These are phyloP conservation scores for Selaginella moellendorffii DNA, from an alignment of 75 land plant genomes.

Conservation along the genomic window DNA sequence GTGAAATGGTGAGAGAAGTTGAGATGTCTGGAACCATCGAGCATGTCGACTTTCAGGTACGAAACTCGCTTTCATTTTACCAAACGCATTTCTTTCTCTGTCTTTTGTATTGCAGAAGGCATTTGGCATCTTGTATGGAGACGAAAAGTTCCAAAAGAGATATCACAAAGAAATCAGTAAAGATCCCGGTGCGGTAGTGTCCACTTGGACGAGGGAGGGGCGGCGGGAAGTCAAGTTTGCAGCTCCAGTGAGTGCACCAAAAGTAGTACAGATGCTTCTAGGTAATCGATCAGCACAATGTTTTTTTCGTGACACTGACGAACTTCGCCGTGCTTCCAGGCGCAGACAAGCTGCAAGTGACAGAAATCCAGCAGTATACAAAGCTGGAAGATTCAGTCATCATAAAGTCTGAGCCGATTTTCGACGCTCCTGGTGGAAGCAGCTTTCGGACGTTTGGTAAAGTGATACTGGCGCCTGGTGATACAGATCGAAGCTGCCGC, in stretches of 20 bases:
- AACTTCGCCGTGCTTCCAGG: too few relatives aligned
- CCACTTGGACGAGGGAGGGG: conserved; percentile 11
- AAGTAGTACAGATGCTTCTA: not conserved
- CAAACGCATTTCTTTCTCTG: not conserved
- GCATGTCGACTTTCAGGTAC: not conserved
- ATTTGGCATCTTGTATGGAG: conserved; percentile 1
- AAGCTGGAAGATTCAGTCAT: conserved; percentile 12
- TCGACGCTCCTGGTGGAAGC: conserved; percentile 9
- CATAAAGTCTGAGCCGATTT: conserved; percentile 11
- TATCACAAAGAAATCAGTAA: conserved; percentile 13
- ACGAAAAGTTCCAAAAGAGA: conserved; percentile 8
- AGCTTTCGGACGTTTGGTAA: conserved; percentile 5
- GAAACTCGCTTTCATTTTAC: too few relatives aligned
- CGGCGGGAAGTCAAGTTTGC: conserved; percentile 11
- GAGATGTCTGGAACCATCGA: not conserved
- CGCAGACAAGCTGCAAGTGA: conserved; percentile 1
- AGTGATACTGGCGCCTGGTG: conserved; percentile 10
- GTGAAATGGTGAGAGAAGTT: not conserved
- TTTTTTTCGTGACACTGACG: too few relatives aligned
- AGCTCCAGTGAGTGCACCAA: conserved; percentile 15
- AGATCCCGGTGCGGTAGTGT: conserved; percentile 21
- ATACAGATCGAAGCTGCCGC: conserved; percentile 4
- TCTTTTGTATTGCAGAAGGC: not conserved
- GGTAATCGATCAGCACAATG: too few relatives aligned
- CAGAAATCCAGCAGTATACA: conserved; percentile 13